These are phyloP conservation scores for Pulicaria dysenterica DNA, from an alignment of 129 eudicot species.

Conservation along the genomic window DNA sequence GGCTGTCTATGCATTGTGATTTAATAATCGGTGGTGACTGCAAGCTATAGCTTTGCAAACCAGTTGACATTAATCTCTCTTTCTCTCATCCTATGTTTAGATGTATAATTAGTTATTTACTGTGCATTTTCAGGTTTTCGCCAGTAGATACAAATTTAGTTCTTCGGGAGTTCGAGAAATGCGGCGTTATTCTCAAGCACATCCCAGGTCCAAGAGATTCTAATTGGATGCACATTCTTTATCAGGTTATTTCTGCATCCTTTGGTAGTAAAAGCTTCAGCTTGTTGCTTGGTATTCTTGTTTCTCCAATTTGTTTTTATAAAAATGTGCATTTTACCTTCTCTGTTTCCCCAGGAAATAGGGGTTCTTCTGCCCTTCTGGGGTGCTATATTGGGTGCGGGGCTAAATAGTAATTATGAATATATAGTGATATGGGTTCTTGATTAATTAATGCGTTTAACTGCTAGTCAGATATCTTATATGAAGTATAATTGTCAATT, in stretches of 20 bases:
- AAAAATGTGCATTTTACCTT: background rate
- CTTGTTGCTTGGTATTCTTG: constrained; percentile 1
- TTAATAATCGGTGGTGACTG: too few relatives aligned
- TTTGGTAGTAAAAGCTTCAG: background rate
- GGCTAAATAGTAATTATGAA: background rate
- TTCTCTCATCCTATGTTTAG: background rate
- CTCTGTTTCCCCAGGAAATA: background rate
- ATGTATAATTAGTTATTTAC: background rate
- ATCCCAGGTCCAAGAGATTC: constrained; percentile 95
- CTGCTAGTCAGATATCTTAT: background rate
- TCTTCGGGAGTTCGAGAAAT: constrained; percentile 91
- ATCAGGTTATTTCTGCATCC: constrained; percentile 60
- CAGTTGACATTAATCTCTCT: constrained; percentile 15
- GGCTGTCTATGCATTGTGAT: too few relatives aligned
- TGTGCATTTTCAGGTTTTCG: constrained; percentile 57
- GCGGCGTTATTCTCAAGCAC: constrained; percentile 84
- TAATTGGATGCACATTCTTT: constrained; percentile 97
- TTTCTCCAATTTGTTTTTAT: background rate
- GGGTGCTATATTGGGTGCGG: background rate
- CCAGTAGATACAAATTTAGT: constrained; percentile 91
- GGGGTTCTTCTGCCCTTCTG: background rate
- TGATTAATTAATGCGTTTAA: background rate
- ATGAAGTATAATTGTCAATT: background rate
- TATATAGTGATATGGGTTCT: background rate
- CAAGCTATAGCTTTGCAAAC: background rate